A percentile compares a stretch with the other conserved stretches of the same genome.
Conservation (phyloP, 179 eudicot genomes). For the Vitellaria paradoxa region DNA sequence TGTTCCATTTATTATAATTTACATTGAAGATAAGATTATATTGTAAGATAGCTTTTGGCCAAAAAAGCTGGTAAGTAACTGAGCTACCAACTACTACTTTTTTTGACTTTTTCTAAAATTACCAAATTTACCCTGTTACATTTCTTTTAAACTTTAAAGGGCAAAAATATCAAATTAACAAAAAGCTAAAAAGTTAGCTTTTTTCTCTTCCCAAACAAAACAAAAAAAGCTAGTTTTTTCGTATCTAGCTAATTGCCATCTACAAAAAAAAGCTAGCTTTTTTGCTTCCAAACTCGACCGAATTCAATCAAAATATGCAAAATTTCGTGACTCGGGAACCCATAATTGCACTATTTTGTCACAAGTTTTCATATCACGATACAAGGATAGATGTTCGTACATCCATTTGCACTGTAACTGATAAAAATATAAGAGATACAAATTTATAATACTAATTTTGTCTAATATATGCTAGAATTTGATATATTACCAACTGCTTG, state of each 20-base stretch:
- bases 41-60: too few relatives aligned
- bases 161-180: too few relatives aligned
- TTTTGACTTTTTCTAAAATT: background rate
- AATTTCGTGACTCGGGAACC: background rate
- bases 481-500: slow-evolving; percentile 13
- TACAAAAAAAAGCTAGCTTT: too few relatives aligned
- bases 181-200: too few relatives aligned
- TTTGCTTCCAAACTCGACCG: too few relatives aligned
- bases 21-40: background rate
- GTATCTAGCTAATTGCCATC: too few relatives aligned
- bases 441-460: background rate
- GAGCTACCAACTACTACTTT: too few relatives aligned
- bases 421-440: background rate
- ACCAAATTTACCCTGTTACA: too few relatives aligned
- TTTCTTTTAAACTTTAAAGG: too few relatives aligned
- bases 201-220: too few relatives aligned
- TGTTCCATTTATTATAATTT: background rate
- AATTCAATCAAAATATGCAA: background rate
- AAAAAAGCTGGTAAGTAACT: too few relatives aligned
- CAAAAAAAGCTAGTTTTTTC: too few relatives aligned
- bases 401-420: background rate
- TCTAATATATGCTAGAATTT: background rate
- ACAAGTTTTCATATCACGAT: background rate
- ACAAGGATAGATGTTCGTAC: background rate
- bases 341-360: background rate